Base-by-base conservation (phyloP, 2,329 filamentous ascomycete species). In the Pestalotiopsis sp. region DNA sequence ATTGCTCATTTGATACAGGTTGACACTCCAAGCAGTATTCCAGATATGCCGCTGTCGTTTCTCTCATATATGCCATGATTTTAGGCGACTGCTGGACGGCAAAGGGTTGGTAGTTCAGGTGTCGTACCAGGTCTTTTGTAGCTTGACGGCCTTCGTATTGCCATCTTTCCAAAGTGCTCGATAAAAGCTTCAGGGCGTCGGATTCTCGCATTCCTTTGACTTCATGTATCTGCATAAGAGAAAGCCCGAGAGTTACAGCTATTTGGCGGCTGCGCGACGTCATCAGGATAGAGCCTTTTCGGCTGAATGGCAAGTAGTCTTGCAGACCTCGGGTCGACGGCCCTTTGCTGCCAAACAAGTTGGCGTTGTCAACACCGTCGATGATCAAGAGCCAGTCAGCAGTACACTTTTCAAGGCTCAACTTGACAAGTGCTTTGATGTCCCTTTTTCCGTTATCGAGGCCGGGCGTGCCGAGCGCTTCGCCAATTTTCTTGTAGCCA, bases 351-450 rank as follows among this genome's bases (percentile, higher is more conserved):
- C 25, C 25, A 27, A 81, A 67, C 1, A 82, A 66, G 0, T 75
- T 67, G 1, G 49, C 66, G 65, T 85, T 80, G 66, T 85, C 81
- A 9, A 79, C 80, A 66, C 84, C 85, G 63, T 85, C 82, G 17
- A 85, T 66, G 56, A 85, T 74, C 56, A 85, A 67, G 1, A 85
- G 73, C 83, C 82, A 85, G 1, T 69, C 68, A 1, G 77, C 74
- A 1, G 60, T 68, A n/a, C 45, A 68, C 4, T 74, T 2, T 45
- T 75, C 78, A 1, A 85, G 69, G 12, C 70, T 72, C 4, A 52
- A 58, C 49, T 80, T 80, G 3, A 85, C 78, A 1, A 82, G 74
- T 12, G 45, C 27, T 56, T 78, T 82, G 1, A 81, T 66, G 67
- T 84, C 78, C 0, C 73, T 75, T 4, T 79, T 75, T 1, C 76